Evolutionary conservation across 495 filamentous ascomycete species (phyloP).

Genomic region (Tuber aestivum): DNA sequence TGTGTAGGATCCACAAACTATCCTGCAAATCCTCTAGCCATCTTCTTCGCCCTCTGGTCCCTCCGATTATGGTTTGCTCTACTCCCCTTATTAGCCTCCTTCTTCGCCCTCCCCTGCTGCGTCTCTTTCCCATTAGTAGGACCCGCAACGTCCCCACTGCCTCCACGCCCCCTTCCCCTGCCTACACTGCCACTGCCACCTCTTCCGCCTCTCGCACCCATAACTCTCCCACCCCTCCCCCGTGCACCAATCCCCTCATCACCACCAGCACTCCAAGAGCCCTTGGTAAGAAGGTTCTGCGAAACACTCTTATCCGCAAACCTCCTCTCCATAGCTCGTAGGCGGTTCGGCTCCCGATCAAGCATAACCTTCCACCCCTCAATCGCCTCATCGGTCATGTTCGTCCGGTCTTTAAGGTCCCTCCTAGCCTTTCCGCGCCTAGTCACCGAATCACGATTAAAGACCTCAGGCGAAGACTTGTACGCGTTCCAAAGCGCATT

Average conservation of each 20-base stretch:
- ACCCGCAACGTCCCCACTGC: slow-evolving; percentile 48
- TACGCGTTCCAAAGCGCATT: slow-evolving; percentile 61
- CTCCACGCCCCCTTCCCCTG: slow-evolving; percentile 50
- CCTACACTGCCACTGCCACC: slow-evolving; percentile 46
- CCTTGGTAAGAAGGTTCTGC: slow-evolving; percentile 20
- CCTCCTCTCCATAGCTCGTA: slow-evolving; percentile 60
- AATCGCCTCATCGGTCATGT: slow-evolving; percentile 87
- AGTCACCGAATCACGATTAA: slow-evolving; percentile 62
- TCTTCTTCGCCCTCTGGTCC: slow-evolving; percentile 70
- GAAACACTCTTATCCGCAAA: slow-evolving; percentile 45
- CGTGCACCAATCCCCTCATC: slow-evolving; percentile 46
- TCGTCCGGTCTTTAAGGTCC: slow-evolving; percentile 67
- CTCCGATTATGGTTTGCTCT: slow-evolving; percentile 62
- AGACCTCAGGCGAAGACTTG: slow-evolving; percentile 56
- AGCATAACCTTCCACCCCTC: slow-evolving; percentile 94
- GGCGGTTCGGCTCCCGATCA: slow-evolving; percentile 58
- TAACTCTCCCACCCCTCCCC: slow-evolving; percentile 37
- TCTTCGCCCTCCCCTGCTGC: slow-evolving; percentile 57
- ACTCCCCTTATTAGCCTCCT: slow-evolving; percentile 58
- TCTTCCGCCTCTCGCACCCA: slow-evolving; percentile 12
- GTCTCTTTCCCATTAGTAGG: slow-evolving; percentile 56
- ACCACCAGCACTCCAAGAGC: slow-evolving; percentile 43
- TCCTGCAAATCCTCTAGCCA: slow-evolving; percentile 42
- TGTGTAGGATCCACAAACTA: background rate
- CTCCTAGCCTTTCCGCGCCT: slow-evolving; percentile 57